A percentile compares a stretch with the other conserved stretches of the same genome.
Evolutionary conservation across 2,329 filamentous ascomycete species (phyloP).

Genomic region (Fusarium scirpi): DNA sequence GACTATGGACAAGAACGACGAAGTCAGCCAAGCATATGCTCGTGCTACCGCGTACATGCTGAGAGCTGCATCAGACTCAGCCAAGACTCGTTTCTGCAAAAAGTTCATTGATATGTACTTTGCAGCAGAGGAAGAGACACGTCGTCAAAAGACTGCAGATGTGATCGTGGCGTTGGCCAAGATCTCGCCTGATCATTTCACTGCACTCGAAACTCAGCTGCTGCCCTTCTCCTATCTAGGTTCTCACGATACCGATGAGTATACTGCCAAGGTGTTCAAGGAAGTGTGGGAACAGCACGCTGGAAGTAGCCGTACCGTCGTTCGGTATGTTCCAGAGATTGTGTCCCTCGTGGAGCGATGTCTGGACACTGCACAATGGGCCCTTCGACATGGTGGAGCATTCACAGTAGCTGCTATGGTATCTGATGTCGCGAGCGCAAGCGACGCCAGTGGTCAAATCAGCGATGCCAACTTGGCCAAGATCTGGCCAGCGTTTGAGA

Average conservation of each 20-base stretch:
- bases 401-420: slow-evolving; percentile 82
- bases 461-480: slow-evolving; percentile 68
- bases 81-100: slow-evolving; percentile 64
- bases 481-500: slow-evolving; percentile 88
- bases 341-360: slow-evolving; percentile 73
- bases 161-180: slow-evolving; percentile 87
- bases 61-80: slow-evolving; percentile 64
- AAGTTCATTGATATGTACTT: slow-evolving; percentile 80
- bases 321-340: slow-evolving; percentile 88
- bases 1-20: slow-evolving; percentile 91
- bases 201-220: slow-evolving; percentile 77
- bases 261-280: slow-evolving; percentile 81
- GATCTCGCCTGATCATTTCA: slow-evolving; percentile 89
- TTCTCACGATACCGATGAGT: slow-evolving; percentile 85
- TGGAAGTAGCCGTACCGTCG: slow-evolving; percentile 83
- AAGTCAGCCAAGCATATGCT: slow-evolving; percentile 90
- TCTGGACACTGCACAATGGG: slow-evolving; percentile 86
- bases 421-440: slow-evolving; percentile 71
- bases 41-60: slow-evolving; percentile 87
- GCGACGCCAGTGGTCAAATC: slow-evolving; percentile 68
- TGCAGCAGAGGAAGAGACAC: slow-evolving; percentile 79
- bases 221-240: slow-evolving; percentile 90
- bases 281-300: slow-evolving; percentile 94
- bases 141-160: slow-evolving; percentile 82
- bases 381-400: slow-evolving; percentile 88